These are phyloP conservation scores for Tolypocladium ovalisporum DNA, from an alignment of 2,329 filamentous ascomycete genomes.

Conservation along the genomic window DNA sequence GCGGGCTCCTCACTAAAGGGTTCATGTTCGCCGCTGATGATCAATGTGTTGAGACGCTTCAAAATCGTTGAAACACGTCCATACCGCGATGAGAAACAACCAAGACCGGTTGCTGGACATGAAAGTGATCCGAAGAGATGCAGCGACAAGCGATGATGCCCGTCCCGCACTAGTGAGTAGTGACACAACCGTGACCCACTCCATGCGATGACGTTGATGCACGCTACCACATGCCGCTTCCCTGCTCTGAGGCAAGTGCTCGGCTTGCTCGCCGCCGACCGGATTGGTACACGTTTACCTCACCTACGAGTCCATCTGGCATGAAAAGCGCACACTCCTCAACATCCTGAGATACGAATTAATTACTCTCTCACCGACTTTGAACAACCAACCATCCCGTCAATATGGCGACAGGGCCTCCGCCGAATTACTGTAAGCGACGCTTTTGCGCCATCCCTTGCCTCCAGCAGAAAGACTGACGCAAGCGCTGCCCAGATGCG, in stretches of 20 bases:
- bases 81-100: no score
- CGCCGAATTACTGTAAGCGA: slow-evolving; percentile 49
- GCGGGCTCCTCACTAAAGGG: background rate
- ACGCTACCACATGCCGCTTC: background rate
- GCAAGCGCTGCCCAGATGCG: slow-evolving; percentile 51
- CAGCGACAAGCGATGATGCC: no score
- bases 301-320: no score
- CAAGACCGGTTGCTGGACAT: background rate
- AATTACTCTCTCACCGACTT: background rate
- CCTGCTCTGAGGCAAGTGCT: background rate
- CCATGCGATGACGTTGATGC: slow-evolving; percentile 28
- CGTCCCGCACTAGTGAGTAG: background rate
- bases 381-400: slow-evolving; percentile 5
- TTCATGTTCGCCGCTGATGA: background rate
- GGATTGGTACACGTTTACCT: background rate
- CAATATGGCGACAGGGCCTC: slow-evolving; percentile 25
- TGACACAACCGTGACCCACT: slow-evolving; percentile 5
- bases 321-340: background rate
- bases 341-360: background rate
- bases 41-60: background rate
- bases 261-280: background rate
- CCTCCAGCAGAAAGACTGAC: background rate
- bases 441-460: slow-evolving; percentile 1
- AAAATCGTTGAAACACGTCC: background rate
- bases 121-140: background rate